phyloP scores from a whole-genome alignment of 140 eudicot species.

The Erigeron philadelphicus region DNA sequence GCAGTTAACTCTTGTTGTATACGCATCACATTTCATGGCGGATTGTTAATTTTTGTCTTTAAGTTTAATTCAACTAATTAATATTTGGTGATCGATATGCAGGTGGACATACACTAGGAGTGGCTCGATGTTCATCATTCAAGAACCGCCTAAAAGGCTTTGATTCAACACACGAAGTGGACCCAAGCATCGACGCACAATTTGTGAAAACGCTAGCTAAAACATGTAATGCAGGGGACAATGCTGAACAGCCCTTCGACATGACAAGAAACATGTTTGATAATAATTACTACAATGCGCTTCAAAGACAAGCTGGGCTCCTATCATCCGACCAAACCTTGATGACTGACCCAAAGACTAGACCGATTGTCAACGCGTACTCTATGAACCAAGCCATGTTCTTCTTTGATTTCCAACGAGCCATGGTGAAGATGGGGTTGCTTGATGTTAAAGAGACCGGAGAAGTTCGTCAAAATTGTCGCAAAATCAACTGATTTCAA shows the following conservation, averaged over 20 bases:
- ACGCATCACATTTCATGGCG: too few relatives aligned
- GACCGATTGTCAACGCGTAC: slow-evolving; percentile 54
- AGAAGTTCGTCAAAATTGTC: slow-evolving; percentile 64
- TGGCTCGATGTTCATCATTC: slow-evolving; percentile 89
- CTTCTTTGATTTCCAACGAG: slow-evolving; percentile 77
- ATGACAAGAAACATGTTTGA: slow-evolving; percentile 55
- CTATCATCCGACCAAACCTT: slow-evolving; percentile 78
- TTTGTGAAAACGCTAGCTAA: slow-evolving; percentile 50
- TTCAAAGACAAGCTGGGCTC: slow-evolving; percentile 58
- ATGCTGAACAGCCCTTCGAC: slow-evolving; percentile 82
- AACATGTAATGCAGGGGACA: slow-evolving; percentile 67
- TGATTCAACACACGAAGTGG: slow-evolving; percentile 59
- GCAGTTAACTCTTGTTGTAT: too few relatives aligned
- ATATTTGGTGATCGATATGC: not conserved
- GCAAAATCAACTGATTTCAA: slow-evolving; percentile 40
- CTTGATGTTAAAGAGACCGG: slow-evolving; percentile 84
- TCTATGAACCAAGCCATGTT: slow-evolving; percentile 88
- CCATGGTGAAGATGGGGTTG: slow-evolving; percentile 82
- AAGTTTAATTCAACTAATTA: not conserved
- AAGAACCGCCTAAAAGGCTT: slow-evolving; percentile 61
- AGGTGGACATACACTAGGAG: slow-evolving; percentile 97
- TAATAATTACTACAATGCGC: slow-evolving; percentile 44
- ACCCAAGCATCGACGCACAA: slow-evolving; percentile 56
- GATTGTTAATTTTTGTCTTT: too few relatives aligned
- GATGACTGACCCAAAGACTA: slow-evolving; percentile 40